phyloP scores from a whole-genome alignment of 2,329 filamentous ascomycete species.

The Anthostomella pinea region DNA sequence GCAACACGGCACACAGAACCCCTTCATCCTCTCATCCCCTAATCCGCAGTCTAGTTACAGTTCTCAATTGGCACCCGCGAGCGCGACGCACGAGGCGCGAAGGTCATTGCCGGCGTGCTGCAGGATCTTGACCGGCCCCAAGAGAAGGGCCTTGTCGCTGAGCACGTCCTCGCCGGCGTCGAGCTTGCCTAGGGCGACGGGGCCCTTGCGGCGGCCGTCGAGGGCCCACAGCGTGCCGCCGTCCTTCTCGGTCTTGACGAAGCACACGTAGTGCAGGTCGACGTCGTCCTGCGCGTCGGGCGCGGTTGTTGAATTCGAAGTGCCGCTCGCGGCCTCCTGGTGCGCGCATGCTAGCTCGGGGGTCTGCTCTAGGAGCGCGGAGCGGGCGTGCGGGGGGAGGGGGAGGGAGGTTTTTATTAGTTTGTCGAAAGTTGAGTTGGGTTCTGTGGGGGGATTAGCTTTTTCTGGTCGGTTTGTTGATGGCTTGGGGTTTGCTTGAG shows the following conservation, averaged over 20 bases:
- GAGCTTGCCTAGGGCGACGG: slow-evolving; percentile 54
- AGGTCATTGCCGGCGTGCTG: slow-evolving; percentile 54
- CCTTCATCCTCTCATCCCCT: neutral
- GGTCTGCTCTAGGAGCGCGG: slow-evolving; percentile 74
- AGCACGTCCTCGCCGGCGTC: slow-evolving; percentile 65
- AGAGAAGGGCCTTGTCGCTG: slow-evolving; percentile 69
- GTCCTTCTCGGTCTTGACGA: slow-evolving; percentile 64
- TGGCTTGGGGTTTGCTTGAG: too few species aligned
- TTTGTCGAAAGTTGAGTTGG: slow-evolving; percentile 55
- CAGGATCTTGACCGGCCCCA: slow-evolving; percentile 61
- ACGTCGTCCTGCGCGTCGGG: slow-evolving; percentile 76
- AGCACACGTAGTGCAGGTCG: slow-evolving; percentile 96
- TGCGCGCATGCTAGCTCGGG: slow-evolving; percentile 75
- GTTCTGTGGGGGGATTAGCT: slow-evolving; percentile 32
- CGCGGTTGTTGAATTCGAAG: slow-evolving; percentile 70
- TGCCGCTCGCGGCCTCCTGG: slow-evolving; percentile 73
- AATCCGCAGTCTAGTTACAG: slow-evolving; percentile 38
- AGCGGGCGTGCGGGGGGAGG: slow-evolving; percentile 63
- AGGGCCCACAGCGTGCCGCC: slow-evolving; percentile 64
- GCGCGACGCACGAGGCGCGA: slow-evolving; percentile 57
- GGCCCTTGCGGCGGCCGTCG: slow-evolving; percentile 57
- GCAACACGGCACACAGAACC: too few species aligned
- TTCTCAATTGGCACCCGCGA: slow-evolving; percentile 51
- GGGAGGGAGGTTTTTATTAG: slow-evolving; percentile 70
- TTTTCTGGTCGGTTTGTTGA: neutral